Conservation (phyloP, 352 stramenopile genomes). For the Phytophthora brassicae region DNA sequence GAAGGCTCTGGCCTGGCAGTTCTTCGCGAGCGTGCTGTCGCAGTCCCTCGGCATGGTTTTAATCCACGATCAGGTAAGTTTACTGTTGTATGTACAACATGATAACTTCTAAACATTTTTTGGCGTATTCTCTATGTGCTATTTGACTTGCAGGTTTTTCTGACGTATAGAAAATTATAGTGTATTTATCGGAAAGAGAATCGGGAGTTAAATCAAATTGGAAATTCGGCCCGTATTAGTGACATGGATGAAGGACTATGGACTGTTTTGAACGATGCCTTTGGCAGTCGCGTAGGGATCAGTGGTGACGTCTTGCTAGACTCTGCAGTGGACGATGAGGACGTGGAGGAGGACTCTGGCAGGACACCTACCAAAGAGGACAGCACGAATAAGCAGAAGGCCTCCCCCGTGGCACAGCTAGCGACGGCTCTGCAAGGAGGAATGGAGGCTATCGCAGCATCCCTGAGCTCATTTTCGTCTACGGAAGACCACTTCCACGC, state of each 20-base stretch:
- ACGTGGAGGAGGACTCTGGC: background rate
- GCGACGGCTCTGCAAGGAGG: background rate
- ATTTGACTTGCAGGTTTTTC: background rate
- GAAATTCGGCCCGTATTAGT: background rate
- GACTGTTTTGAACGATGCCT: conserved; percentile 5
- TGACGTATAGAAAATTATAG: conserved; percentile 11
- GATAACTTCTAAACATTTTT: background rate
- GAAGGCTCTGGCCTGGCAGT: conserved; percentile 6
- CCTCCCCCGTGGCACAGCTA: background rate
- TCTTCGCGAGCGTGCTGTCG: conserved; percentile 7
- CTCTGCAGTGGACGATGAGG: background rate
- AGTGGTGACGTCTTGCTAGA: conserved; percentile 3
- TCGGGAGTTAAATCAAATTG: background rate
- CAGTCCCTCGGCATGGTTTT: conserved; percentile 1
- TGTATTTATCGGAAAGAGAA: conserved; percentile 4
- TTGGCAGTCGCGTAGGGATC: background rate
- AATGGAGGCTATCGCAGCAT: conserved; percentile 13
- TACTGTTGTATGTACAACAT: background rate
- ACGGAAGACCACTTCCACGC: background rate
- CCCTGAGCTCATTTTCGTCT: background rate
- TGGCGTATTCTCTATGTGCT: background rate
- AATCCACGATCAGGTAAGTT: conserved; percentile 1
- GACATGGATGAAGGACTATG: conserved; percentile 3
- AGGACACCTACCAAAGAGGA: background rate
- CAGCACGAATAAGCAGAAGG: background rate